These are phyloP conservation scores for Epichloe brachyelytri DNA, from an alignment of 2,329 filamentous ascomycete species.

Conservation along the genomic window DNA sequence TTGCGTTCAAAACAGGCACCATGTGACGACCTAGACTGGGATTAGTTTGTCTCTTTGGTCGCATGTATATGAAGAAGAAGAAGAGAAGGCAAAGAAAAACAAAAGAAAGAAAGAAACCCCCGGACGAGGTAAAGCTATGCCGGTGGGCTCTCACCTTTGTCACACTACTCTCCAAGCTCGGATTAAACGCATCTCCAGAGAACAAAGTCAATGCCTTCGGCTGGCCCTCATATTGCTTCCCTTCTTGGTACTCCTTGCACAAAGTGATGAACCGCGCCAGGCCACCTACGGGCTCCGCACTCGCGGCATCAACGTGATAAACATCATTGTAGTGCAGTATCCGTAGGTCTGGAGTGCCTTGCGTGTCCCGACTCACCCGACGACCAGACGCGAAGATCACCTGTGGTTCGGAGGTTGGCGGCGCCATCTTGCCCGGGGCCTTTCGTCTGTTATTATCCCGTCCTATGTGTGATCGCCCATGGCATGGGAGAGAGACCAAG, in stretches of 20 bases:
- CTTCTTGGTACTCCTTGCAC: conserved; percentile 58
- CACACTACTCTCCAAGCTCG: conserved; percentile 74
- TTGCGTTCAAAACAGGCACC: conserved; percentile 69
- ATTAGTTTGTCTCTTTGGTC: neutral
- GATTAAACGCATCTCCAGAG: conserved; percentile 87
- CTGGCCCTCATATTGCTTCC: conserved; percentile 47
- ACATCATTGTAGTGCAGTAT: conserved; percentile 89
- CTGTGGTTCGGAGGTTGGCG: conserved; percentile 16
- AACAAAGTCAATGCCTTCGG: conserved; percentile 65
- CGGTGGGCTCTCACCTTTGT: conserved; percentile 48
- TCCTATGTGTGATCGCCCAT: neutral
- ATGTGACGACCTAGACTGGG: conserved; percentile 54
- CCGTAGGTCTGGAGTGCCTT: conserved; percentile 51
- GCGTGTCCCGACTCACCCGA: conserved; percentile 4
- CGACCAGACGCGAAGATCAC: conserved; percentile 12
- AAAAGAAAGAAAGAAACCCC: too few species aligned
- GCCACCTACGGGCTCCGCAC: conserved; percentile 73
- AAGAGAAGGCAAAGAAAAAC: neutral
- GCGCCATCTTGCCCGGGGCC: conserved; percentile 4
- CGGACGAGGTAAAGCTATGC: neutral
- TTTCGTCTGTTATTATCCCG: neutral
- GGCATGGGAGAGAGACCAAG: neutral
- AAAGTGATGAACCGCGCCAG: conserved; percentile 69
- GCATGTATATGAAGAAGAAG: neutral
- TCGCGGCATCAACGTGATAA: conserved; percentile 68